phyloP scores from a whole-genome alignment of 1,284 basidiomycete species.

The Trichosporon ovoides region DNA sequence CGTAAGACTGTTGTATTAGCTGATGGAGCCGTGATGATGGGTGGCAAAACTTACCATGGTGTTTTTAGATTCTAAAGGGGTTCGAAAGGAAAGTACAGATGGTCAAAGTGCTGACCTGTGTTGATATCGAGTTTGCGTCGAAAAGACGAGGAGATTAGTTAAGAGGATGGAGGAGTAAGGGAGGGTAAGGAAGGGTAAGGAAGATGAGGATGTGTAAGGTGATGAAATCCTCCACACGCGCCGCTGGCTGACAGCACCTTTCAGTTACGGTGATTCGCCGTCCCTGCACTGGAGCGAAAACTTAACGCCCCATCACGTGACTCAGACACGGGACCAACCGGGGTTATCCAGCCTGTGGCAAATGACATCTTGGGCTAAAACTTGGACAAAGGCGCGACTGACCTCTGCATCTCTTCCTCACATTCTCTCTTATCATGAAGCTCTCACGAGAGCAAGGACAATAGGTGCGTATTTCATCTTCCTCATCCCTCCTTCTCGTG shows the following conservation, averaged over 20 bases:
- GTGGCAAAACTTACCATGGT: slow-evolving; percentile 6
- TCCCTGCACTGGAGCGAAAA: slow-evolving; percentile 3
- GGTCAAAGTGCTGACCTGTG: slow-evolving; percentile 2
- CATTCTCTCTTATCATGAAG: neutral
- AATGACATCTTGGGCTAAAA: neutral
- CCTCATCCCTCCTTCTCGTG: slow-evolving; percentile 12
- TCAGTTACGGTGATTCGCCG: neutral
- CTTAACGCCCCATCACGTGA: neutral
- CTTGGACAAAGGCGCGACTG: neutral
- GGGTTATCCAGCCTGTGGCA: neutral
- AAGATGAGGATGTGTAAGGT: neutral
- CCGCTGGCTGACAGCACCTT: neutral
- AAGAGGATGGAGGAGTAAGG: slow-evolving; percentile 2
- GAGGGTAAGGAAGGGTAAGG: slow-evolving; percentile 3
- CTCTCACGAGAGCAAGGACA: neutral
- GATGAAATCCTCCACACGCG: neutral
- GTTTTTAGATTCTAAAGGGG: neutral
- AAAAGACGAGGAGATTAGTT: neutral
- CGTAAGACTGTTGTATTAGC: slow-evolving; percentile 32
- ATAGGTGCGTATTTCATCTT: slow-evolving; percentile 8
- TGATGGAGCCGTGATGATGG: neutral
- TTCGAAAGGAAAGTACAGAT: slow-evolving; percentile 4
- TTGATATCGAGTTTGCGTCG: slow-evolving; percentile 8
- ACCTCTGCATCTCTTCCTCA: neutral
- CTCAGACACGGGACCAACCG: neutral